Base-by-base conservation (phyloP, 805 yeast species). In the Gaillardinia entomophila region DNA sequence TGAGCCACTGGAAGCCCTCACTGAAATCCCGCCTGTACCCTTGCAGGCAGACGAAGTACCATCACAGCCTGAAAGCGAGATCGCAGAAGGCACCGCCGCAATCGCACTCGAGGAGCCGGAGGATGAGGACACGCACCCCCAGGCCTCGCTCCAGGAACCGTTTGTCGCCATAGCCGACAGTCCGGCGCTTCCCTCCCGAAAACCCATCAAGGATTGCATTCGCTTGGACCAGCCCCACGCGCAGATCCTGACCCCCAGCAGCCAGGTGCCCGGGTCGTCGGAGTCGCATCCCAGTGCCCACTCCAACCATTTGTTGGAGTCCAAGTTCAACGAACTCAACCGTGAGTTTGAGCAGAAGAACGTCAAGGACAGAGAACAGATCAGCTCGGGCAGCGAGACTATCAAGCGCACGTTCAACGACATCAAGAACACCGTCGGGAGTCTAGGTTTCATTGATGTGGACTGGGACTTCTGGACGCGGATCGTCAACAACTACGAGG, bases 381-480 rank as follows among this genome's bases (percentile, higher is more conserved):
- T 61, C 32, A 52, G 47, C 20, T 49, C 65, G 11, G 71, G 69
- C 4, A 57, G 60, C 12, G 62, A 59, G 24, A 60, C 54, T 40
- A 52, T 66, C 33, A 57, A 57, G 40, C 61, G 60, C 29, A 55
- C 66, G 8, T 60, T 73, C 47, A 66, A 68, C 36, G 75, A 70
- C 41, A 73, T 73, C 39, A 69, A 66, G 35, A 53, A 57, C 16
- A 73, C 77, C 6, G 68, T 71, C n/a, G 68, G 66, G 3, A 57
- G 59, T 11, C 55, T 66, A 19, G 53, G 60, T 38, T 62, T 70
- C 16, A 46, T 42, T 45, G 47, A 50, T 32, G 71, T 79, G 29
- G 85, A 82, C 51, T 84, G 92, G 92, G 84, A 82, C 28, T 84
- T 86, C 53, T 90, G 97, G 97, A 73, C 89, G 4, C 64, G 64